Evolutionary conservation across 2,329 filamentous ascomycete genomes (phyloP).

Genomic region (Exophiala sp.): DNA sequence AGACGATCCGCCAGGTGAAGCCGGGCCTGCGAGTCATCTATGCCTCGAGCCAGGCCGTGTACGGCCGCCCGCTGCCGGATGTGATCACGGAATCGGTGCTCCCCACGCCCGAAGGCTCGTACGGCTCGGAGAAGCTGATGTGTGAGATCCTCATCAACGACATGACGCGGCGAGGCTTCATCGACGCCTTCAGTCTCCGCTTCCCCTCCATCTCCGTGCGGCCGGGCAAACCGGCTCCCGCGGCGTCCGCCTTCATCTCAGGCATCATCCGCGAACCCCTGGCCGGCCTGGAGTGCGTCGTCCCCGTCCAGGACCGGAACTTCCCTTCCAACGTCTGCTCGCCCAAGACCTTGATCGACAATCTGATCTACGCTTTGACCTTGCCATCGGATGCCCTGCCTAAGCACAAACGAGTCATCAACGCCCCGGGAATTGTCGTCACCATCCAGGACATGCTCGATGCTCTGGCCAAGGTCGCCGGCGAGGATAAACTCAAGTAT

Average conservation of each 20-base stretch:
- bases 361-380: constrained; percentile 47
- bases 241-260: constrained; percentile 58
- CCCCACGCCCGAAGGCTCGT: constrained; percentile 57
- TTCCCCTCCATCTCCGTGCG: constrained; percentile 59
- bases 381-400: constrained; percentile 40
- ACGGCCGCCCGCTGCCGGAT: constrained; percentile 52
- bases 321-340: constrained; percentile 53
- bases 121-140: constrained; percentile 59
- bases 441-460: constrained; percentile 54
- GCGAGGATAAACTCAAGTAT: constrained; percentile 46
- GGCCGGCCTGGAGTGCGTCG: constrained; percentile 48
- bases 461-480: constrained; percentile 51
- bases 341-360: constrained; percentile 49
- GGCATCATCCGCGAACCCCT: constrained; percentile 61
- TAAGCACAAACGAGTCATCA: constrained; percentile 47
- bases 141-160: constrained; percentile 59
- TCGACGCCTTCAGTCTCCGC: constrained; percentile 54
- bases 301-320: constrained; percentile 46
- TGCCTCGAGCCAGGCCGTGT: constrained; percentile 58
- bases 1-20: constrained; percentile 46
- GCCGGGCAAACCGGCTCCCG: constrained; percentile 54
- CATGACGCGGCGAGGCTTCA: constrained; percentile 53
- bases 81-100: constrained; percentile 48
- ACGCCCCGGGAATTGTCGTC: constrained; percentile 51
- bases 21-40: constrained; percentile 56